Conservation (phyloP, 345 rosid genomes). For the Punica granatum region DNA sequence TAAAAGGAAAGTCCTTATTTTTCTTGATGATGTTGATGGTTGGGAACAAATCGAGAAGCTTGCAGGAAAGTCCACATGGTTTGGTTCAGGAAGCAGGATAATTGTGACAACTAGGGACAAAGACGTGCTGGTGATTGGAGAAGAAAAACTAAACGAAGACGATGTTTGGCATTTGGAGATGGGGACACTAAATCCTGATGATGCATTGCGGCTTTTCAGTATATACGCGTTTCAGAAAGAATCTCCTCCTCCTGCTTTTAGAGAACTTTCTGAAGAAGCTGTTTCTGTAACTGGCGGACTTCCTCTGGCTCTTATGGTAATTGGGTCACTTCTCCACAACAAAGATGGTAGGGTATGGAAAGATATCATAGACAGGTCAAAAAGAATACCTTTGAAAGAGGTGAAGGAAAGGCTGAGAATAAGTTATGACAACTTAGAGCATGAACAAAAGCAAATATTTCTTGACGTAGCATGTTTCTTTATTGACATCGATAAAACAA, state of each 20-base stretch:
- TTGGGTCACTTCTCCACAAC: neutral
- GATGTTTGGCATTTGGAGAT: neutral
- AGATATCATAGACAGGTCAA: neutral
- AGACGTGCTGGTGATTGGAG: too few species aligned
- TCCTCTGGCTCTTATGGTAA: neutral
- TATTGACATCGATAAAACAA: too few species aligned
- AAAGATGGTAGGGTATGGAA: neutral
- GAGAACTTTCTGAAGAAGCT: neutral
- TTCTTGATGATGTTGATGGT: too few species aligned
- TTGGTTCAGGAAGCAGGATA: too few species aligned
- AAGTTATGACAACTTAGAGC: too few species aligned
- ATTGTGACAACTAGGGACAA: too few species aligned
- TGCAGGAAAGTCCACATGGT: neutral
- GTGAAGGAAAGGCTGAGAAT: too few species aligned
- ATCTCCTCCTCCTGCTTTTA: neutral
- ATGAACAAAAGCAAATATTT: neutral
- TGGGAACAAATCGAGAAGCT: too few species aligned
- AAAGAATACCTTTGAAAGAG: neutral
- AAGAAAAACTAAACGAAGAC: too few species aligned
- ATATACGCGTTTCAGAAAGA: neutral
- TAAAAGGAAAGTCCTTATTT: too few species aligned
- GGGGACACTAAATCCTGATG: neutral
- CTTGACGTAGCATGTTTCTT: too few species aligned
- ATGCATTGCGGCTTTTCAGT: neutral
- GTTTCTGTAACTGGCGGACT: neutral